Base-by-base conservation (phyloP, 2,329 filamentous ascomycete species). In the Fusarium sp. region DNA sequence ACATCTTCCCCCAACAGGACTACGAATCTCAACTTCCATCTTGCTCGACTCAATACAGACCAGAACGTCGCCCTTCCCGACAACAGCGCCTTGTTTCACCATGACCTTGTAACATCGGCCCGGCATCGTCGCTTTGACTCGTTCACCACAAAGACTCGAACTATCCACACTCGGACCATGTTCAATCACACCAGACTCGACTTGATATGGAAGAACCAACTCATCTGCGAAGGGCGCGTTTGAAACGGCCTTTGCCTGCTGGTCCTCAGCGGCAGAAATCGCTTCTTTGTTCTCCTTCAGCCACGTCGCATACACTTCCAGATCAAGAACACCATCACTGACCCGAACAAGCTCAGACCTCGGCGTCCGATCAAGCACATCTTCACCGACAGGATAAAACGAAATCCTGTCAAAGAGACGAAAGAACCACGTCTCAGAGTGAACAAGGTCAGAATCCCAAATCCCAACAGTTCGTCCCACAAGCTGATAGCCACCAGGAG, bases 401-500 rank as follows among this genome's bases (percentile, higher is more conserved):
- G 64, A 66, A 50, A 80, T 75, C 14, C 74, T 72, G 45, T 80
- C 78, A 35, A 80, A 79, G 2, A 70, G 70, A 2, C 70, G 72
- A 46, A 80, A 75, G 25, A 74, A 48, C 70, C 74, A 78, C 5
- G 74, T 74, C 17, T 50, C 57, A 17, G 37, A 29, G 11, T 18
- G 37, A 10, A 55, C 20, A 20, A 62, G 47, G 18, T 35, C 48
- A 11, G 68, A 52, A 58, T 78, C 74, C 78, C 78, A 80, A 11
- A 78, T 76, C 25, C 75, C 71, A 4, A 76, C 59, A 0, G 78
- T 80, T 17, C 77, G 72, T 1, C 78, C 78, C 1, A 79, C 75
- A 13, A 80, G 72, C 59, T 80, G 78, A 63, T 80, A 80, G 0
- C 78, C 78, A 4, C 78, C 78, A 3, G 78, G 78, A 6, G 76